Percentiles rank a stretch among this genome's conserved stretches.
These are phyloP conservation scores for Canna indica DNA, from an alignment of 176 grass and related monocot genomes.

Conservation along the genomic window DNA sequence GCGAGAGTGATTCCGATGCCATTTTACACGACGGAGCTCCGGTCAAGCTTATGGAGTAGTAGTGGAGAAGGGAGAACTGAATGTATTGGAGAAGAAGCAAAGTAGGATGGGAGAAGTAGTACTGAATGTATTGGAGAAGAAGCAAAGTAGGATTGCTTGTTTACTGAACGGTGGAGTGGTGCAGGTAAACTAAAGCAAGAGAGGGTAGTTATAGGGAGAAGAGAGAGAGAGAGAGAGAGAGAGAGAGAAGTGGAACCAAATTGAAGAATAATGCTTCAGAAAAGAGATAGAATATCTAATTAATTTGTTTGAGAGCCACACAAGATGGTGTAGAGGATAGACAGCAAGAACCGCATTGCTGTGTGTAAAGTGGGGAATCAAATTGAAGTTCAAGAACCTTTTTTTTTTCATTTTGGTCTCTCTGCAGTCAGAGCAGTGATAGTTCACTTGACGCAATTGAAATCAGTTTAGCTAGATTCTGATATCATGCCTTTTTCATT, in stretches of 20 bases:
- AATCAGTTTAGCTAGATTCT: too few species aligned
- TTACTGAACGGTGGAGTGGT: background rate
- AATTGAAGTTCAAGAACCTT: background rate
- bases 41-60: too few species aligned
- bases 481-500: too few species aligned
- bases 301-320: background rate
- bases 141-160: too few species aligned
- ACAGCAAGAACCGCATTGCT: background rate
- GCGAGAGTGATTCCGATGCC: background rate
- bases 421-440: too few species aligned
- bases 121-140: too few species aligned
- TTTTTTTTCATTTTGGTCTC: background rate
- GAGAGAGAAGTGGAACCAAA: background rate
- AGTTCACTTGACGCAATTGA: too few species aligned
- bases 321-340: background rate
- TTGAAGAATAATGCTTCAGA: background rate
- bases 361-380: background rate
- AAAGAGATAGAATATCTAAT: background rate
- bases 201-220: background rate
- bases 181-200: background rate
- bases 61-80: background rate
- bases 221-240: background rate
- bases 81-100: background rate
- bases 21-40: background rate
- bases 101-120: too few species aligned